Conservation (phyloP, 176 grass and related monocot species). For the Hsuehochloa calcarea region DNA sequence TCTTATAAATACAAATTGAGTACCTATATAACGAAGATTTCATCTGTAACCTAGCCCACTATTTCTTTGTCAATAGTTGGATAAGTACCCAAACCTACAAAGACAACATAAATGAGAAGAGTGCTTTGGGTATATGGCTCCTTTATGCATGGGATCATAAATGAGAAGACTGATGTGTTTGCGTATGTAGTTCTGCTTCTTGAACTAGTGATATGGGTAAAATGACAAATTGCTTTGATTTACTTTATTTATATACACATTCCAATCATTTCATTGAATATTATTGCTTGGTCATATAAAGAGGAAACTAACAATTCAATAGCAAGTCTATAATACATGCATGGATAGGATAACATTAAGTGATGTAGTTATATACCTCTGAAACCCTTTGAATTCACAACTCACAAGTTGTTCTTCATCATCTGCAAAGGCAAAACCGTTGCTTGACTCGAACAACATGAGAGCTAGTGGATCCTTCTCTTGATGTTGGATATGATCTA, state of each 20-base stretch:
- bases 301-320: neutral
- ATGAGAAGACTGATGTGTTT: constrained; percentile 94
- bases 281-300: neutral
- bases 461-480: constrained; percentile 66
- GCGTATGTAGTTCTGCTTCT: constrained; percentile 89
- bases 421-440: constrained; percentile 69
- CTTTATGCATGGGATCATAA: constrained; percentile 95
- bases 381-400: neutral
- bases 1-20: too few species aligned
- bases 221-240: neutral
- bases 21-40: too few species aligned
- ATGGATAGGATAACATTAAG: constrained; percentile 16
- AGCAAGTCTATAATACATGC: neutral
- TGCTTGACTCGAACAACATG: constrained; percentile 73
- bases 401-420: constrained; percentile 18
- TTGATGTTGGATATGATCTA: constrained; percentile 55
- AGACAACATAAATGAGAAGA: too few species aligned
- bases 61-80: too few species aligned
- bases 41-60: too few species aligned
- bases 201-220: constrained; percentile 94
- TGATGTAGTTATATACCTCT: neutral
- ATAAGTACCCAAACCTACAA: too few species aligned
- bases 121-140: constrained; percentile 60
- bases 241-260: neutral
- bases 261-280: neutral